Conservation (phyloP, 2,329 filamentous ascomycete species). For the Colletotrichum phormii region DNA sequence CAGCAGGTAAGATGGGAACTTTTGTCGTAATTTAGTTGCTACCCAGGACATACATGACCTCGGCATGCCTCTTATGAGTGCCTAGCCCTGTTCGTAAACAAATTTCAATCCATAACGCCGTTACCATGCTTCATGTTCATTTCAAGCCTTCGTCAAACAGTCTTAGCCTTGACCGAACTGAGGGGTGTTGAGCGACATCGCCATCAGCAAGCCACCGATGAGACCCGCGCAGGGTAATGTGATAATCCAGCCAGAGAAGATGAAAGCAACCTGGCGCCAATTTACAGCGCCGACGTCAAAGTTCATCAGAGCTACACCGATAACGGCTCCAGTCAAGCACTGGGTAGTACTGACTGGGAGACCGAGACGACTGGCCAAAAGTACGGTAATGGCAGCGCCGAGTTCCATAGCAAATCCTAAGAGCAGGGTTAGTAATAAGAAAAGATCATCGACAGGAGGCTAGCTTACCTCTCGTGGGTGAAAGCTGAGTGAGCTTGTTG, state of each 20-base stretch:
- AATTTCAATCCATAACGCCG: conserved; percentile 1
- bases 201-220: conserved; percentile 40
- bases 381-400: conserved; percentile 50
- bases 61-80: neutral
- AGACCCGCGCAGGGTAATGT: conserved; percentile 41
- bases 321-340: conserved; percentile 41
- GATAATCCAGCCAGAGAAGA: conserved; percentile 43
- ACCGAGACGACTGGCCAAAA: conserved; percentile 39
- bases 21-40: neutral
- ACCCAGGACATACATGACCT: neutral
- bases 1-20: neutral
- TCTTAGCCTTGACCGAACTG: conserved; percentile 34
- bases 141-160: neutral
- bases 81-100: no score
- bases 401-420: conserved; percentile 47
- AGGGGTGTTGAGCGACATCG: conserved; percentile 42
- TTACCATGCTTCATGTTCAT: neutral
- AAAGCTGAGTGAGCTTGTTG: conserved; percentile 54
- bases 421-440: neutral
- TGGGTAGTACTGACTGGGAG: conserved; percentile 45
- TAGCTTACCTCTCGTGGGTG: conserved; percentile 45
- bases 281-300: conserved; percentile 41
- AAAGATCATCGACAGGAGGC: neutral
- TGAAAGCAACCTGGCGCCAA: conserved; percentile 42
- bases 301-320: conserved; percentile 43